Percentiles rank a stretch among this genome's conserved stretches.
phyloP scores from a whole-genome alignment of 2,329 filamentous ascomycete genomes.

The Graphilbum sp. region DNA sequence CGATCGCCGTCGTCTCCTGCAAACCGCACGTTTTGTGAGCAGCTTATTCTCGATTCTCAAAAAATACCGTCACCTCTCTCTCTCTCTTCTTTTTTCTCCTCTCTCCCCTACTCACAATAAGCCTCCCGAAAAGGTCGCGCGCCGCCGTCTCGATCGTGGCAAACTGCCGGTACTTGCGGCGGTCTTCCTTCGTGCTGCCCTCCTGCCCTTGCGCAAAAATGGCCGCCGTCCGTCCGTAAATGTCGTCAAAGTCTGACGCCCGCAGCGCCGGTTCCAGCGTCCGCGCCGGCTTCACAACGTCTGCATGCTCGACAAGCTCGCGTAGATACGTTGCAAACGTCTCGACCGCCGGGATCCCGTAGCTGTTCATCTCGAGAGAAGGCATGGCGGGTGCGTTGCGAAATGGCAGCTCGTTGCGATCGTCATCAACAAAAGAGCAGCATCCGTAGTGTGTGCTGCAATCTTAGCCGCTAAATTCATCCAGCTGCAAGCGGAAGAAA shows the following conservation, averaged over 20 bases:
- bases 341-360: conserved; percentile 35
- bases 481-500: too few species aligned
- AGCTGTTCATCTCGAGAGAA: conserved; percentile 25
- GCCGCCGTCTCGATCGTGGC: conserved; percentile 71
- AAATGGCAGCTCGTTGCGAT: too few species aligned
- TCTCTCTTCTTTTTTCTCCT: too few species aligned
- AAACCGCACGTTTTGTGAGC: too few species aligned
- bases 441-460: too few species aligned
- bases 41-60: too few species aligned
- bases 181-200: conserved; percentile 12
- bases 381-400: too few species aligned
- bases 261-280: conserved; percentile 60
- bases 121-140: conserved; percentile 60
- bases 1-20: conserved; percentile 61
- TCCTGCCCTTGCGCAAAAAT: conserved; percentile 18
- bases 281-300: conserved; percentile 37
- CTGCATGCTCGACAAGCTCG: conserved; percentile 41
- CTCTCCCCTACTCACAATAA: conserved; percentile 45
- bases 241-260: conserved; percentile 45
- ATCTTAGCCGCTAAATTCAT: too few species aligned
- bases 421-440: too few species aligned
- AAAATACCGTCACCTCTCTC: conserved; percentile 14
- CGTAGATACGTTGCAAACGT: conserved; percentile 37
- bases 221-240: conserved; percentile 26
- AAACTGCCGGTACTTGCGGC: conserved; percentile 37